phyloP scores from a whole-genome alignment of 2,329 filamentous ascomycete genomes.

The Aureobasidium sp. region DNA sequence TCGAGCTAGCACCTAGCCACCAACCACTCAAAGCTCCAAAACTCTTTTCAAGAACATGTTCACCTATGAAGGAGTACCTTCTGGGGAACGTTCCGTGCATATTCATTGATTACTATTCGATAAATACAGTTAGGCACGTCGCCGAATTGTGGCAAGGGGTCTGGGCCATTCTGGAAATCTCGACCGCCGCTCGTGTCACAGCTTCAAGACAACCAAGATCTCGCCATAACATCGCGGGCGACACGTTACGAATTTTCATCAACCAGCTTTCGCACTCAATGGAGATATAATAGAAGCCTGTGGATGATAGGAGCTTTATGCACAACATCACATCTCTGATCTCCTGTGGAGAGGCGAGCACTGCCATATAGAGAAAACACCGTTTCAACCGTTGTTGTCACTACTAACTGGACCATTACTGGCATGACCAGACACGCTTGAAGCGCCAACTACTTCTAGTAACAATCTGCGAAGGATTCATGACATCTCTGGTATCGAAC shows the following conservation, averaged over 20 bases:
- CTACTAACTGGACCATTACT: background rate
- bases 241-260: too few species aligned
- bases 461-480: background rate
- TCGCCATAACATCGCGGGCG: background rate
- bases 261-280: too few species aligned
- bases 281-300: too few species aligned
- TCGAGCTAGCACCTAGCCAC: background rate
- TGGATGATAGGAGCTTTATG: too few species aligned
- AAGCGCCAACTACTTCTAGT: background rate
- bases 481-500: background rate
- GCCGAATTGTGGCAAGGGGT: background rate
- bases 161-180: background rate
- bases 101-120: conserved; percentile 5
- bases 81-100: background rate
- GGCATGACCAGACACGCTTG: background rate
- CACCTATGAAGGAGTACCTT: background rate
- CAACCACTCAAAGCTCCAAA: background rate
- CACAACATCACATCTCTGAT: too few species aligned
- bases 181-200: background rate
- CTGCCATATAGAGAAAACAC: conserved; percentile 3
- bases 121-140: background rate
- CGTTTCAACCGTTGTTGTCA: background rate
- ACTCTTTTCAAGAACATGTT: background rate
- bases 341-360: background rate
- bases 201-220: background rate